Evolutionary conservation across 225 moss, liverwort and hornwort genomes (phyloP), one percentile per base, ranked within the genome.

Genomic region (Anthoceros angustus): DNA sequence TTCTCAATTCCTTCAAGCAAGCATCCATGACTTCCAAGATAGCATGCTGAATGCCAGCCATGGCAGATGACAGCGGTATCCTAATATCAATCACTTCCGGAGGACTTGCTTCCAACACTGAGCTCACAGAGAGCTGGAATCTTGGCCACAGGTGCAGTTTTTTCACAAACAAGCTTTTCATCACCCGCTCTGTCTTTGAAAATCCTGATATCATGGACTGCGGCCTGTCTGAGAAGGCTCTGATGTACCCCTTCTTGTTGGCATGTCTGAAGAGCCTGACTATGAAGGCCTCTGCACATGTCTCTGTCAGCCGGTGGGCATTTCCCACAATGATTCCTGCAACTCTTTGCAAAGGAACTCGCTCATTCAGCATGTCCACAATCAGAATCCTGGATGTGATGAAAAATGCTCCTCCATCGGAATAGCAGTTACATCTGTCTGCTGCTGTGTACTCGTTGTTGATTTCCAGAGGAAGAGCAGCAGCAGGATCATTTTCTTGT

Each of bases 11-110:
- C 64, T 89, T 98, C 77, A 98, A 82, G 77, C 98, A 98, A 10
- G 92, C 92, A 71, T 89, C 98, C 98, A 98, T 98, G 25, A 98
- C 98, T 75, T 98, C 98, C 21, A 98, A 70, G 65, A 98, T 92
- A 11, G 98, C 92, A 73, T 63, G 71, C 77, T 98, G 98, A 62
- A 98, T 98, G 65, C 92, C 98, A 72, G 85, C 81, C 92, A 98
- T 92, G 63, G 92, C 78, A 43, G 86, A 25, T n/a, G 92, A 92
- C 39, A 92, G 78, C 43, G 89, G 92, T 89, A 98, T 98, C 71
- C 98, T 85, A 45, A 98, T 92, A 63, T 92, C 92, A 40, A 89
- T 75, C 50, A 98, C 98, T 63, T 83, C 80, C 9, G 98, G 92
- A 0, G 92, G 87, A 24, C 75, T 70, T 48, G 87, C 78, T 65